A percentile compares a stretch with the other conserved stretches of the same genome.
phyloP scores from a whole-genome alignment of 1,139 yeast genomes.

The Suhomyces panamericanus region DNA sequence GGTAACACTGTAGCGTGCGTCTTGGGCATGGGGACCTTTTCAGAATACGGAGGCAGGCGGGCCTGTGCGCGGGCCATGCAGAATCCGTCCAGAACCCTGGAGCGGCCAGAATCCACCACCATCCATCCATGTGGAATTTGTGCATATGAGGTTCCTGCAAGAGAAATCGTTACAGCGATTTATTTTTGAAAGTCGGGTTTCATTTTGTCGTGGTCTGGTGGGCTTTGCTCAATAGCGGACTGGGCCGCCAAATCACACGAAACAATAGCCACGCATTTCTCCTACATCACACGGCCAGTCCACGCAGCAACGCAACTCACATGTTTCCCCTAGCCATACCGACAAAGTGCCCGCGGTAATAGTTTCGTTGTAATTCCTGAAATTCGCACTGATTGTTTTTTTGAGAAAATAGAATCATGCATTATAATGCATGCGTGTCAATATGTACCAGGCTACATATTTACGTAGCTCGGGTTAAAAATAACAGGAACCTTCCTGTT shows the following conservation, averaged over 20 bases:
- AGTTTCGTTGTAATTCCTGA: not conserved
- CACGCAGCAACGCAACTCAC: not conserved
- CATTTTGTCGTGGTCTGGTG: no score
- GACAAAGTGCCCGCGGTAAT: not conserved
- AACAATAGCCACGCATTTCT: not conserved
- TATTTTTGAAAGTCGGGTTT: no score
- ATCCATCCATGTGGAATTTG: no score
- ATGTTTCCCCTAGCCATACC: not conserved
- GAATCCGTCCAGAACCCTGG: no score
- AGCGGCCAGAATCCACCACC: no score
- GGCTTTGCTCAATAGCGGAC: no score
- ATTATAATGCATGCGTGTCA: not conserved
- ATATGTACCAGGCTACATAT: slow-evolving; percentile 4
- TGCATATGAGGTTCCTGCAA: no score
- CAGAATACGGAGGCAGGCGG: not conserved
- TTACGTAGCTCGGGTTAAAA: slow-evolving; percentile 1
- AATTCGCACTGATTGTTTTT: slow-evolving; percentile 1
- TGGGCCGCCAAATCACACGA: no score
- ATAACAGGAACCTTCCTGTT: not conserved
- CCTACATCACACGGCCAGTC: no score
- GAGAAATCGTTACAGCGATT: no score
- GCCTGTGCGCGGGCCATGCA: no score
- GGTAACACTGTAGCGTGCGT: not conserved
- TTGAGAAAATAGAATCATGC: slow-evolving; percentile 9
- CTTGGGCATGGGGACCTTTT: not conserved